phyloP scores from a whole-genome alignment of 2,329 filamentous ascomycete species.

The Periconia sp. region DNA sequence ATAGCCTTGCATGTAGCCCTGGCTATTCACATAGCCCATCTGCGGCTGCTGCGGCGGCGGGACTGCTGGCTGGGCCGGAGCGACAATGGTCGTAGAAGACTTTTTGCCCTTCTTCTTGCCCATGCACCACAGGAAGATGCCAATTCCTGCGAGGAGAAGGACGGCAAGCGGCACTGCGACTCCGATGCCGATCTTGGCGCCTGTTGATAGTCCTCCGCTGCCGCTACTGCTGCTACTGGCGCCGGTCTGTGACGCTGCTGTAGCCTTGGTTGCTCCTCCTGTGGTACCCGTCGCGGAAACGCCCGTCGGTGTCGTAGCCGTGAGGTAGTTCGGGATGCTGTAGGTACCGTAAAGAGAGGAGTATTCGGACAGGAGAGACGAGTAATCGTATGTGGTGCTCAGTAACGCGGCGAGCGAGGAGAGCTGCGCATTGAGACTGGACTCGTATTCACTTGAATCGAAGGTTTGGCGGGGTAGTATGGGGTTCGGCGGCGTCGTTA shows the following conservation, averaged over 20 bases:
- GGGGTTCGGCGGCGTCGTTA: slow-evolving; percentile 4
- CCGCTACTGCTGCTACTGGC: not conserved
- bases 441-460: slow-evolving; percentile 7
- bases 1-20: slow-evolving; percentile 14
- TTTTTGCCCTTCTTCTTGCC: slow-evolving; percentile 21
- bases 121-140: slow-evolving; percentile 19
- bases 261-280: not conserved
- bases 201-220: slow-evolving; percentile 13
- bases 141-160: slow-evolving; percentile 14
- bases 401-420: slow-evolving; percentile 15
- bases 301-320: not conserved
- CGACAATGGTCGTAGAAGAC: slow-evolving; percentile 11
- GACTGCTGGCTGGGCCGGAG: not conserved
- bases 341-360: slow-evolving; percentile 5
- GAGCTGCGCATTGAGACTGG: slow-evolving; percentile 9
- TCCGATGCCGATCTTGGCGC: slow-evolving; percentile 22
- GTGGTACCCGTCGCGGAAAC: not conserved
- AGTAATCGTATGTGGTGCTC: slow-evolving; percentile 11
- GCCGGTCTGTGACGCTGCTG: not conserved
- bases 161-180: slow-evolving; percentile 17
- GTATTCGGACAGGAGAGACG: slow-evolving; percentile 3
- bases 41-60: slow-evolving; percentile 1
- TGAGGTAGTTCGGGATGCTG: not conserved
- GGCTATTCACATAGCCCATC: slow-evolving; percentile 2
- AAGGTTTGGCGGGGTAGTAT: slow-evolving; percentile 10